Evolutionary conservation across 2,329 filamentous ascomycete species (phyloP).

Genomic region (Penicillium nordicum): DNA sequence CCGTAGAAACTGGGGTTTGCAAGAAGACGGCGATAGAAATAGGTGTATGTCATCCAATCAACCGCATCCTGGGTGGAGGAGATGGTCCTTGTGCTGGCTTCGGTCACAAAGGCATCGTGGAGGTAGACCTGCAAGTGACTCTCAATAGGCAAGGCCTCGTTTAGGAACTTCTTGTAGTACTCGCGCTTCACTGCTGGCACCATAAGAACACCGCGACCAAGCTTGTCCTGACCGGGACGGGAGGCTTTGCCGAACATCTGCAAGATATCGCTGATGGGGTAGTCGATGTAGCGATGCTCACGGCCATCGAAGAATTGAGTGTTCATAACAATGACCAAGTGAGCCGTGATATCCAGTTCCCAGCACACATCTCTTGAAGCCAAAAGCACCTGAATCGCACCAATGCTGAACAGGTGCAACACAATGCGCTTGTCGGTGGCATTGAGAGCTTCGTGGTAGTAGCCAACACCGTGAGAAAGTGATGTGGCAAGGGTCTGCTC

Average conservation of each 20-base stretch:
- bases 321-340: conserved; percentile 93
- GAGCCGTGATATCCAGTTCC: conserved; percentile 84
- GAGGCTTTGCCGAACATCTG: conserved; percentile 98
- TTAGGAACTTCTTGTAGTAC: conserved; percentile 98
- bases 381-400: conserved; percentile 81
- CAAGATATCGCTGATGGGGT: conserved; percentile 85
- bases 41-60: conserved; percentile 97
- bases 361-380: conserved; percentile 89
- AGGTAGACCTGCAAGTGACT: conserved; percentile 88
- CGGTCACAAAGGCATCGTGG: conserved; percentile 93
- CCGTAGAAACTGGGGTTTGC: conserved; percentile 97
- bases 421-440: conserved; percentile 89
- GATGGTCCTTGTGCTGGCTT: conserved; percentile 95
- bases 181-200: conserved; percentile 89
- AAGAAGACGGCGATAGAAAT: conserved; percentile 91
- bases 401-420: conserved; percentile 82
- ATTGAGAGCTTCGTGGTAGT: conserved; percentile 92
- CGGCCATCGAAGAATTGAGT: conserved; percentile 96
- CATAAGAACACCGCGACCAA: conserved; percentile 92
- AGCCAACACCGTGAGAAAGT: conserved; percentile 88
- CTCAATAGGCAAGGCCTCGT: conserved; percentile 92
- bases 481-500: conserved; percentile 86
- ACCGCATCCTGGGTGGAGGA: conserved; percentile 94
- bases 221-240: conserved; percentile 71
- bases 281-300: conserved; percentile 96